Base-by-base conservation (phyloP, 495 filamentous ascomycete genomes). In the Lasiosphaeria miniovina region DNA sequence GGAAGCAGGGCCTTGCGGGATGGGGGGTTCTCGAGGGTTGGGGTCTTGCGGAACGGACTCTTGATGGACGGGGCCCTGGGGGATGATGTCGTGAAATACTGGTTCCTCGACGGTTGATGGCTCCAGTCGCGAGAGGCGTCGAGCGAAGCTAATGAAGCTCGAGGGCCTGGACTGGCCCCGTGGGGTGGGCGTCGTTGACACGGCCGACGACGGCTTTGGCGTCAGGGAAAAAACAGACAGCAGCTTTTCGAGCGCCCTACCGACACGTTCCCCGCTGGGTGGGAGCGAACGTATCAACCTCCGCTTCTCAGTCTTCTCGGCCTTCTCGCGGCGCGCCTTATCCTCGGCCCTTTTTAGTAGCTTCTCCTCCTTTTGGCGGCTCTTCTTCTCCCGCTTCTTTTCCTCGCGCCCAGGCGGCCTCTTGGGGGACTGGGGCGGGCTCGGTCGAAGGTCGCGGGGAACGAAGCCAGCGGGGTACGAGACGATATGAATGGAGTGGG, bases 401-500 rank as follows among this genome's bases (percentile, higher is more conserved):
- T 65, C 62, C 3, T 61, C 50, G 15, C 58, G 62, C 7, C 57
- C 59, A 12, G 62, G 52, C n/a, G 62, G 14, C 57, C 58, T 57
- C 40, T 36, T 52, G 1, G 65, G 43, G 8, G 59, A 41, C 31
- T 48, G 33, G 10, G 35, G 61, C 34, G 69, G 63, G 40, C 48
- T 55, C 12, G 77, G 72, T 58, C 78, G 72, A 17, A 82, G 67
- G 34, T 84, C 81, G 57, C 69, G 65, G 4, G 79, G 79, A 17
- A 79, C 65, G 57, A 77, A 81, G 31, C 81, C 79, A 11, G 78
- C 55, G 12, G 82, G 80, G 58, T 82, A 78, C 31, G 80, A 80
- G 45, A 81, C 69, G 64, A 84, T 82, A 64, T 83, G 80, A 55
- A 84, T 83, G 12, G 79, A 78, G 59, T 83, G 80, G 48, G 76